Percentiles rank a stretch among this genome's conserved stretches.
phyloP scores from a whole-genome alignment of 139 green algal genomes.

The Chlorella sp. region DNA sequence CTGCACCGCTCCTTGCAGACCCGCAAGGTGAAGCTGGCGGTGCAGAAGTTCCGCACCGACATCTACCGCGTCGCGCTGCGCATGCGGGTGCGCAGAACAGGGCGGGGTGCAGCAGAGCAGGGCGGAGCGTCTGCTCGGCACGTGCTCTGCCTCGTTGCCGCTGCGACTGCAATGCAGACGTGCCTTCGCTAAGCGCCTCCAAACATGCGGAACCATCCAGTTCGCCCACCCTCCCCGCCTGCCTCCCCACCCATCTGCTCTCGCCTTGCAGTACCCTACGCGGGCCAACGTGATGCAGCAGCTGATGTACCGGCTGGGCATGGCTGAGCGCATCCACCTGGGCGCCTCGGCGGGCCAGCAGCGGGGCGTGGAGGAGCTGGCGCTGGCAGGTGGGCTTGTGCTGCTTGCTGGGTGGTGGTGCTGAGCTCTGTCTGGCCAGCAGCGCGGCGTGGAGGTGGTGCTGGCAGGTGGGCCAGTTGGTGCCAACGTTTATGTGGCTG shows the following conservation, averaged over 20 bases:
- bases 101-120: too few species aligned
- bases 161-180: too few species aligned
- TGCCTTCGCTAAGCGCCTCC: too few species aligned
- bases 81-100: constrained; percentile 5
- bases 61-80: constrained; percentile 45
- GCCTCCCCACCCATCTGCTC: too few species aligned
- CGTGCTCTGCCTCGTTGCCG: too few species aligned
- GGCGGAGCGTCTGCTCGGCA: too few species aligned
- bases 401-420: too few species aligned
- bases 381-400: neutral
- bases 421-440: too few species aligned
- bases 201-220: too few species aligned
- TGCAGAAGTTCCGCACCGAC: constrained; percentile 48
- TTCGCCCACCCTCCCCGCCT: too few species aligned
- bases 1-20: neutral
- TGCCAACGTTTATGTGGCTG: neutral
- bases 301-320: constrained; percentile 70
- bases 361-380: constrained; percentile 31
- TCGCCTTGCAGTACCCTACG: constrained; percentile 35
- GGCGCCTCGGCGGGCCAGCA: neutral
- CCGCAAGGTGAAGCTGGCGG: constrained; percentile 27
- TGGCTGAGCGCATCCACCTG: constrained; percentile 83
- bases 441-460: too few species aligned
- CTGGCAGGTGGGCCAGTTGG: neutral
- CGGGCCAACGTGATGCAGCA: constrained; percentile 37